Conservation (phyloP, 2,329 filamentous ascomycete species). For the Phoma sp. region DNA sequence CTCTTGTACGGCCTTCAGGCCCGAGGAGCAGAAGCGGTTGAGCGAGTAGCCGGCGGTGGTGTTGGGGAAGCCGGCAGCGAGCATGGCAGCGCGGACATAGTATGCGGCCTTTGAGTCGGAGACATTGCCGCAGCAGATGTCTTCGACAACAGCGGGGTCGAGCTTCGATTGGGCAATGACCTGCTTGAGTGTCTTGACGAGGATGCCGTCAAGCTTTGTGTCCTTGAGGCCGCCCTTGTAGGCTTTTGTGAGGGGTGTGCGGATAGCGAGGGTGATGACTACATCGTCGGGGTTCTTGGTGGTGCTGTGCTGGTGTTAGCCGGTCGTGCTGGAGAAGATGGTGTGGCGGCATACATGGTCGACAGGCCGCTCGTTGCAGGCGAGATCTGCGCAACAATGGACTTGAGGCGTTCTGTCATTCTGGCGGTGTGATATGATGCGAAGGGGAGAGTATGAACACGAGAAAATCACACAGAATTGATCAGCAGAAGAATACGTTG, state of each 20-base stretch:
- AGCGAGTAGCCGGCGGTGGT: conserved; percentile 81
- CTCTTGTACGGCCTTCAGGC: conserved; percentile 92
- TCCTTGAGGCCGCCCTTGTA: conserved; percentile 96
- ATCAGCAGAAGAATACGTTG: conserved; percentile 6
- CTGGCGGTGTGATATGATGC: conserved; percentile 15
- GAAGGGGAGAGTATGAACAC: neutral
- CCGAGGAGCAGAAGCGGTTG: conserved; percentile 97
- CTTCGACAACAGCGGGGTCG: conserved; percentile 82
- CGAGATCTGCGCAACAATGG: conserved; percentile 85
- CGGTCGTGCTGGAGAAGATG: neutral
- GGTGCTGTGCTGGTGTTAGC: conserved; percentile 63
- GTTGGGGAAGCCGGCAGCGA: conserved; percentile 93
- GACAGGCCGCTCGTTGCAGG: conserved; percentile 75
- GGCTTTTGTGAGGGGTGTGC: conserved; percentile 88
- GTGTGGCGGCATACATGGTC: conserved; percentile 70
- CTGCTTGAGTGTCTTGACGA: conserved; percentile 80
- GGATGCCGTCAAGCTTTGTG: conserved; percentile 83
- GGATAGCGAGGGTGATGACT: conserved; percentile 90
- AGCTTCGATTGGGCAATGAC: conserved; percentile 72
- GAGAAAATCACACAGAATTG: neutral
- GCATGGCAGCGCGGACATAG: conserved; percentile 85
- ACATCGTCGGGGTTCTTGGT: conserved; percentile 95
- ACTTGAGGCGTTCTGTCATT: conserved; percentile 79
- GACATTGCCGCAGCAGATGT: conserved; percentile 93
- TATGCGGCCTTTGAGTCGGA: conserved; percentile 86